phyloP scores from a whole-genome alignment of 768 basidiomycete species.

The Tricholomella constricta region DNA sequence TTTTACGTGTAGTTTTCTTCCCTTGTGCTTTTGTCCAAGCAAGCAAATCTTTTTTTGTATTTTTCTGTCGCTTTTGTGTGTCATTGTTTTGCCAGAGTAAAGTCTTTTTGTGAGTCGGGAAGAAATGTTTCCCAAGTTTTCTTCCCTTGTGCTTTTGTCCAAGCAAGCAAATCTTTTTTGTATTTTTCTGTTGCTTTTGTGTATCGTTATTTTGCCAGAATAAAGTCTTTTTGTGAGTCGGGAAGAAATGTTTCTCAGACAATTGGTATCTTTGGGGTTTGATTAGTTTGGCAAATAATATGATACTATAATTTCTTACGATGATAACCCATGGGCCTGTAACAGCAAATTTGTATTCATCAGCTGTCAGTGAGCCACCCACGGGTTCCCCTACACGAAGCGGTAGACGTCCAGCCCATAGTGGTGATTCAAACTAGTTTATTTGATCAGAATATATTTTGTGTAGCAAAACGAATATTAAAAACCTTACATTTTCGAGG shows the following conservation, averaged over 20 bases:
- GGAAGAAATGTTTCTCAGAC: slow-evolving; percentile 19
- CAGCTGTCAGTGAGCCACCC: slow-evolving; percentile 28
- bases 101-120: slow-evolving; percentile 6
- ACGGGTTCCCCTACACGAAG: slow-evolving; percentile 28
- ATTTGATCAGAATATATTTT: background rate
- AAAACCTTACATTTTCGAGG: slow-evolving; percentile 10
- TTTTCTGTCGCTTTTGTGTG: too few relatives aligned
- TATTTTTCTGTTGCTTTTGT: too few relatives aligned
- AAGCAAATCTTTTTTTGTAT: too few relatives aligned
- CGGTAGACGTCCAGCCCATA: slow-evolving; percentile 29
- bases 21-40: too few relatives aligned
- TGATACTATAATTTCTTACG: slow-evolving; percentile 11
- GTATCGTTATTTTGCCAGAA: too few relatives aligned
- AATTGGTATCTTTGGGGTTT: slow-evolving; percentile 20
- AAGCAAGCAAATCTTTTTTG: too few relatives aligned
- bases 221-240: slow-evolving; percentile 9
- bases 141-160: too few relatives aligned
- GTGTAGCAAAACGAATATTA: background rate
- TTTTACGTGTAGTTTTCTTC: too few relatives aligned
- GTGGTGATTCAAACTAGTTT: slow-evolving; percentile 26
- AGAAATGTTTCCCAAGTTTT: slow-evolving; percentile 22
- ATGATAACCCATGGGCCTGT: slow-evolving; percentile 23
- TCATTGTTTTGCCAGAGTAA: too few relatives aligned
- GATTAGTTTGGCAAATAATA: background rate
- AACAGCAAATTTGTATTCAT: slow-evolving; percentile 29